Base-by-base conservation (phyloP, 257 asterid genomes). In the Petunia axillaris region DNA sequence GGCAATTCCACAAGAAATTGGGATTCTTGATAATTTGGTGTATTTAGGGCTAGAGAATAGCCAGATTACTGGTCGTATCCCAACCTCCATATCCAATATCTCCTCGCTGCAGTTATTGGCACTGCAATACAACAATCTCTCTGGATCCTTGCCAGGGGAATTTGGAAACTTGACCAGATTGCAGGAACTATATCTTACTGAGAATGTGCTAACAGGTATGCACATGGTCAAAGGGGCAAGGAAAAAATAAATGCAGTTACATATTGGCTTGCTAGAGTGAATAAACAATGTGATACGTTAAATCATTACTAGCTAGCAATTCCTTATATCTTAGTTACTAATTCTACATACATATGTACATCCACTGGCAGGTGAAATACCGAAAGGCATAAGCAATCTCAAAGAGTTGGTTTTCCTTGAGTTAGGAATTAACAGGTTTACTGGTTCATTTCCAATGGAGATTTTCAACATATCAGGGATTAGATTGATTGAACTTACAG, bases 1-100 rank as follows among this genome's bases (percentile, higher is more conserved):
- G 67, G n/a, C 84, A 68, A 44, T 80, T 53, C 83, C 83, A 39
- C 59, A 68, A 57, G 78, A 68, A 46, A 67, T 80, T 68, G 8
- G 78, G 66, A 16, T n/a, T 55, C 78, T 67, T 36, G 13, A 15
- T 1, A 67, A 65, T 54, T 64, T 79, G 78, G 41, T 38, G 71
- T 37, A 3, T 37, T 81, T 73, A 67, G 80, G 52, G 13, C 55
- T 46, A 78, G 85, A 10, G 57, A 78, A 44, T 39, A 13, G 14
- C 10, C 71, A 64, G 8, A 64, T 64, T 25, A 4, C 70, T 8
- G 75, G 75, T 5, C 16, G 3, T 6, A 65, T 65, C 41, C 74
- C 74, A 37, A 6, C 5, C 1, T 40, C 48, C 74, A 65, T 4
- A 65, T 65, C 38, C 74, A 65, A 64, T 36, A 65, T 37, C 48